phyloP scores from a whole-genome alignment of 768 basidiomycete genomes.

The Dentipellis fragilis region DNA sequence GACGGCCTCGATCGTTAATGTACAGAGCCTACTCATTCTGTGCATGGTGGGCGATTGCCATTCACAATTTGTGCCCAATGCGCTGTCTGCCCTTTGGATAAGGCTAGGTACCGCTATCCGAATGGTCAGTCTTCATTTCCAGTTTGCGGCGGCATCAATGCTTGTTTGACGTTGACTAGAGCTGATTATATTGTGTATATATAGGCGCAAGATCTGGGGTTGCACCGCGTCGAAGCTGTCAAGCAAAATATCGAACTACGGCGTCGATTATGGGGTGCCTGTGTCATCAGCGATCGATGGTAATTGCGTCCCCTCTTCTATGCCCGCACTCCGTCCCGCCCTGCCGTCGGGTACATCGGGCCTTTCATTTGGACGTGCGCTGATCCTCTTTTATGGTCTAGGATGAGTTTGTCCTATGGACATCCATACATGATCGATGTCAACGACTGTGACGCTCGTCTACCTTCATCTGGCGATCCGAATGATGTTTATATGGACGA shows the following conservation, averaged over 20 bases:
- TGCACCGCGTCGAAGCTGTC: conserved; percentile 86
- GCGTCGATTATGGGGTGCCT: conserved; percentile 87
- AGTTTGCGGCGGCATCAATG: conserved; percentile 4
- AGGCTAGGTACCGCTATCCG: conserved; percentile 83
- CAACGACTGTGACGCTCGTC: conserved; percentile 88
- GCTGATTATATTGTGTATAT: neutral
- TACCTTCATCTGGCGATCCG: conserved; percentile 81
- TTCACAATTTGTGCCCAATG: conserved; percentile 79
- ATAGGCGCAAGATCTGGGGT: conserved; percentile 91
- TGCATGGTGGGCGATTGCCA: conserved; percentile 87
- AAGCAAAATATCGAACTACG: conserved; percentile 79
- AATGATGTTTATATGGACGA: conserved; percentile 80
- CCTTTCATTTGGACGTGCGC: neutral
- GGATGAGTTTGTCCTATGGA: conserved; percentile 83
- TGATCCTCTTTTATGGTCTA: conserved; percentile 20
- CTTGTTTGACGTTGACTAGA: conserved; percentile 2
- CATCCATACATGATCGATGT: conserved; percentile 96
- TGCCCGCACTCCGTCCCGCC: neutral
- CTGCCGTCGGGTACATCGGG: neutral
- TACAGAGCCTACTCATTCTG: conserved; percentile 79
- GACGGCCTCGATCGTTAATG: conserved; percentile 75
- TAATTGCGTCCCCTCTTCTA: conserved; percentile 25
- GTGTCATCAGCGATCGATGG: conserved; percentile 93
- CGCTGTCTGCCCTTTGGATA: conserved; percentile 79
- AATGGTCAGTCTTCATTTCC: conserved; percentile 52